Conservation (phyloP, 176 grass and related monocot species). For the Aegilops sharonensis region DNA sequence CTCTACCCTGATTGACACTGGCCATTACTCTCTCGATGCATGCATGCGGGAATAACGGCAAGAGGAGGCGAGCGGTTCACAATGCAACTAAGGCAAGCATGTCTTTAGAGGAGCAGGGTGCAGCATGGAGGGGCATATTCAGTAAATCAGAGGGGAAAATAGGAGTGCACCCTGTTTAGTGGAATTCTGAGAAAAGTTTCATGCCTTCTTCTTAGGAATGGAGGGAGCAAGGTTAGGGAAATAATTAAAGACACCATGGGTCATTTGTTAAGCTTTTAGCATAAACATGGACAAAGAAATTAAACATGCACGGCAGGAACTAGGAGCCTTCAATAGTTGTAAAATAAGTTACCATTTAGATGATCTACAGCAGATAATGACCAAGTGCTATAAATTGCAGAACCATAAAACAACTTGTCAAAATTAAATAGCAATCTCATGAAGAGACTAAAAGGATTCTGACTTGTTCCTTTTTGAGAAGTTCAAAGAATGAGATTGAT, state of each 20-base stretch:
- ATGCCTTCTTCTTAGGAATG: not conserved
- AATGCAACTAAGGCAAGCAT: not conserved
- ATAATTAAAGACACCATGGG: not conserved
- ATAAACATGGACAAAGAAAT: not conserved
- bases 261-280: not conserved
- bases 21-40: not conserved
- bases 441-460: not conserved
- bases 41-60: not conserved
- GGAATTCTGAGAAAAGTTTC: not conserved
- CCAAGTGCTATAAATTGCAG: not conserved
- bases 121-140: not conserved
- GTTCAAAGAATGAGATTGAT: conserved; percentile 9
- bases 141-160: no score
- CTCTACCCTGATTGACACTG: not conserved
- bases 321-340: not conserved
- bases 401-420: not conserved
- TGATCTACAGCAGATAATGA: not conserved
- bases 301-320: not conserved
- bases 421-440: not conserved
- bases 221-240: not conserved
- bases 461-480: not conserved
- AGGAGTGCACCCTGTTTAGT: not conserved
- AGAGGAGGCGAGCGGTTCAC: not conserved
- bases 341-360: not conserved
- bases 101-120: not conserved